A percentile compares a stretch with the other conserved stretches of the same genome.
Conservation (phyloP, 2,329 filamentous ascomycete genomes). For the Paraconiothyrium brasiliense region DNA sequence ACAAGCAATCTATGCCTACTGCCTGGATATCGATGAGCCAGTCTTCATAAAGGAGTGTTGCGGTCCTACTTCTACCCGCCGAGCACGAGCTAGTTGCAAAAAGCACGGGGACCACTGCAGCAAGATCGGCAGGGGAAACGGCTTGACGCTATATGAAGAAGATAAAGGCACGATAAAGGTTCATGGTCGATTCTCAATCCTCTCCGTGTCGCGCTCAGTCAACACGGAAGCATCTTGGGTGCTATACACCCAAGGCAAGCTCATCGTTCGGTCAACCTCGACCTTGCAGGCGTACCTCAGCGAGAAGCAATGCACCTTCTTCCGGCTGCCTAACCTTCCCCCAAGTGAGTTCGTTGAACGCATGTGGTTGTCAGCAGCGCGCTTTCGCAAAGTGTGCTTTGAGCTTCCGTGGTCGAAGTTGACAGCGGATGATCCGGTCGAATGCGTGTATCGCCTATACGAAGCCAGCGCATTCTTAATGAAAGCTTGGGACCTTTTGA, state of each 20-base stretch:
- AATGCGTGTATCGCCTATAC: constrained; percentile 15
- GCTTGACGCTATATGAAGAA: constrained; percentile 2
- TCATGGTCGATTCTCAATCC: constrained; percentile 25
- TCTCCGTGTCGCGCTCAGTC: constrained; percentile 21
- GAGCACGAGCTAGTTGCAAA: constrained; percentile 23
- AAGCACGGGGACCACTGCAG: constrained; percentile 23
- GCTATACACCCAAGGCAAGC: constrained; percentile 15
- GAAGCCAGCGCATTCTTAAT: constrained; percentile 19
- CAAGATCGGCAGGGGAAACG: constrained; percentile 15
- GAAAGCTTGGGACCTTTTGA: constrained; percentile 21
- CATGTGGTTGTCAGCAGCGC: constrained; percentile 24
- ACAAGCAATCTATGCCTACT: constrained; percentile 21
- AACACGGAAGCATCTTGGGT: constrained; percentile 26
- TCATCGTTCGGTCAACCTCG: constrained; percentile 12
- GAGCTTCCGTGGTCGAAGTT: constrained; percentile 9
- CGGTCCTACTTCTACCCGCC: constrained; percentile 20
- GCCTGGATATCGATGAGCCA: constrained; percentile 17
- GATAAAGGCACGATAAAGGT: background rate
- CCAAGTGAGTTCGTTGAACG: constrained; percentile 4
- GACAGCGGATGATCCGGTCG: constrained; percentile 12
- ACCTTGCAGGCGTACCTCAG: constrained; percentile 18
- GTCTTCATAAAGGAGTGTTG: constrained; percentile 27
- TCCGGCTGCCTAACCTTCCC: constrained; percentile 8
- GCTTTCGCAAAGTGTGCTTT: constrained; percentile 20
- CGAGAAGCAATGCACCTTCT: constrained; percentile 12